phyloP scores from a whole-genome alignment of 805 yeast genomes.

The Zygosaccharomyces pseudorouxii region DNA sequence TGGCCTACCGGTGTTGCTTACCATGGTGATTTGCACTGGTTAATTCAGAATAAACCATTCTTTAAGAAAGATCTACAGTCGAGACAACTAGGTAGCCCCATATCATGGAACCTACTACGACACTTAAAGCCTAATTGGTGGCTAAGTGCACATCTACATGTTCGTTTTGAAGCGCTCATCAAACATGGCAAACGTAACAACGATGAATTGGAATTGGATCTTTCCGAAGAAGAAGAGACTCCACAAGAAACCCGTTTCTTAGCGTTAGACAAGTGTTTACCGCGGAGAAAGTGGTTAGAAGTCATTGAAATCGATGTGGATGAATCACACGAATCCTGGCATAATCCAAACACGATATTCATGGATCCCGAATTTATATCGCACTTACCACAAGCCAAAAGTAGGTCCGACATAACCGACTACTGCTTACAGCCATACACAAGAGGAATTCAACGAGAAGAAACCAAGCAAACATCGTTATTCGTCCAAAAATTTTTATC shows the following conservation, averaged over 20 bases:
- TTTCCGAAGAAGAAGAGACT: slow-evolving; percentile 16
- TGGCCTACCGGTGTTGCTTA: slow-evolving; percentile 85
- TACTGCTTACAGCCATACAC: slow-evolving; percentile 18
- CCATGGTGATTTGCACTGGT: slow-evolving; percentile 50
- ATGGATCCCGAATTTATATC: slow-evolving; percentile 38
- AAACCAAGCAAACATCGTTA: slow-evolving; percentile 19
- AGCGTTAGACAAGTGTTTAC: slow-evolving; percentile 83
- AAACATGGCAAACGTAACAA: slow-evolving; percentile 34
- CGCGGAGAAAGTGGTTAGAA: slow-evolving; percentile 56
- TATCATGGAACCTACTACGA: slow-evolving; percentile 51
- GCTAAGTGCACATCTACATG: slow-evolving; percentile 91
- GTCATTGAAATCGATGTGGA: slow-evolving; percentile 42
- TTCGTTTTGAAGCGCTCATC: slow-evolving; percentile 56
- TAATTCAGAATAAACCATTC: slow-evolving; percentile 59
- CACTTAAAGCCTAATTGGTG: slow-evolving; percentile 62
- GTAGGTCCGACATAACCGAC: slow-evolving; percentile 1
- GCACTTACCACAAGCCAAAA: slow-evolving; percentile 14
- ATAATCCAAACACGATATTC: slow-evolving; percentile 21
- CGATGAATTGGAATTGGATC: slow-evolving; percentile 36
- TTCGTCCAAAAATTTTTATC: slow-evolving; percentile 13
- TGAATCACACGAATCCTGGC: slow-evolving; percentile 23
- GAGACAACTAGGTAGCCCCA: slow-evolving; percentile 67
- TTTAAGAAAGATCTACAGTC: slow-evolving; percentile 58
- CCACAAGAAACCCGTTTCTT: slow-evolving; percentile 47
- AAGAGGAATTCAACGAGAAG: slow-evolving; percentile 18